phyloP scores from a whole-genome alignment of 768 basidiomycete species.

The Tulasnella sp. region DNA sequence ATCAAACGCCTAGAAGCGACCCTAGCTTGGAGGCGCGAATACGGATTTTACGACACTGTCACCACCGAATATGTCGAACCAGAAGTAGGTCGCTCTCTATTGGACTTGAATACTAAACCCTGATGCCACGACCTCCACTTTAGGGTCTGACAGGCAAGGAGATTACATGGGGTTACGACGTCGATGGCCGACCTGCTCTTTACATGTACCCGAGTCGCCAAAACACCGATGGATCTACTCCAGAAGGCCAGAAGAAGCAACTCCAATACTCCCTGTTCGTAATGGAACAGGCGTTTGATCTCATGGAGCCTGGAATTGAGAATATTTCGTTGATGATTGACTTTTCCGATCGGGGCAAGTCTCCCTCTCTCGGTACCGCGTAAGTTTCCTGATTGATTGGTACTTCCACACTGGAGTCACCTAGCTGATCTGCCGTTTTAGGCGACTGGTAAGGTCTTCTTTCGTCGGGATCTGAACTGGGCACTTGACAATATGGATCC shows the following conservation, averaged over 20 bases:
- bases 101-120: neutral
- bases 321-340: slow-evolving; percentile 61
- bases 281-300: slow-evolving; percentile 61
- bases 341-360: slow-evolving; percentile 61
- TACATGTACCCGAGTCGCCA: slow-evolving; percentile 62
- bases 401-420: neutral
- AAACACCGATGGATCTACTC: slow-evolving; percentile 51
- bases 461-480: too few relatives aligned
- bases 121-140: neutral
- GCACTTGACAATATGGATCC: slow-evolving; percentile 34
- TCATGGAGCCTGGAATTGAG: slow-evolving; percentile 77
- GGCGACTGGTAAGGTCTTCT: slow-evolving; percentile 8
- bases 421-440: neutral
- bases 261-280: slow-evolving; percentile 64
- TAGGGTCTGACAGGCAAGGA: slow-evolving; percentile 75
- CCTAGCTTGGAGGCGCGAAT: slow-evolving; percentile 69
- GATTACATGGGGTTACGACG: slow-evolving; percentile 65
- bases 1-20: slow-evolving; percentile 61
- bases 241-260: slow-evolving; percentile 38
- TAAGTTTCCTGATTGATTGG: slow-evolving; percentile 12
- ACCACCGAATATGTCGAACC: slow-evolving; percentile 53
- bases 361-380: slow-evolving; percentile 31
- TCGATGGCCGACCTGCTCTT: slow-evolving; percentile 46
- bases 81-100: slow-evolving; percentile 36
- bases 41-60: slow-evolving; percentile 51